phyloP scores from a whole-genome alignment of 257 asterid species.

The Gentiana dahurica region DNA sequence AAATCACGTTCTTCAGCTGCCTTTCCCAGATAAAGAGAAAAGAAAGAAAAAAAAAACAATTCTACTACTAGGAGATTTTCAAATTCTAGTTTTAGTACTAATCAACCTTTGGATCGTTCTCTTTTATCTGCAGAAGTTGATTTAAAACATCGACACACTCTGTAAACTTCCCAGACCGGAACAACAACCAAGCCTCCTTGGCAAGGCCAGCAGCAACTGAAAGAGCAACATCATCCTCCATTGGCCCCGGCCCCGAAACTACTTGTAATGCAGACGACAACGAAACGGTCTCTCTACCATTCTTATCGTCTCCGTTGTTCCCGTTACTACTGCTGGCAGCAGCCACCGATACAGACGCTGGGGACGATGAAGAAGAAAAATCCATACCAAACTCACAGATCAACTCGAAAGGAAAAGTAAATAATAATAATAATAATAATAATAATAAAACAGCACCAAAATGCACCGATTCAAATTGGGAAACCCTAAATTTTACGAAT shows the following conservation, averaged over 20 bases:
- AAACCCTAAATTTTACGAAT: too few species aligned
- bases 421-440: too few species aligned
- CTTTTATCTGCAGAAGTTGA: conserved; percentile 51
- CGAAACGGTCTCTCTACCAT: conserved; percentile 18
- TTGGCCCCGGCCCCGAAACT: conserved; percentile 19
- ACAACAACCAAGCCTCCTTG: conserved; percentile 66
- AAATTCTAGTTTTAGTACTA: too few species aligned
- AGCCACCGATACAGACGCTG: conserved; percentile 4
- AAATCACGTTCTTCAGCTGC: too few species aligned
- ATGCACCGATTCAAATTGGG: too few species aligned
- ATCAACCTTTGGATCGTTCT: conserved; percentile 71
- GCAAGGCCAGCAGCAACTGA: conserved; percentile 63
- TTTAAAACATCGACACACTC: conserved; percentile 58
- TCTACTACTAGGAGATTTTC: too few species aligned
- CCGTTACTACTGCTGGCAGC: conserved; percentile 13
- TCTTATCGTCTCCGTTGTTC: conserved; percentile 10
- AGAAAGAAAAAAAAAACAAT: too few species aligned
- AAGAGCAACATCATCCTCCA: conserved; percentile 48
- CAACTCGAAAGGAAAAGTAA: too few species aligned
- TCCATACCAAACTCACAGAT: too few species aligned
- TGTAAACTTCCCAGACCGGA: conserved; percentile 60
- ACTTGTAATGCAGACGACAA: conserved; percentile 10
- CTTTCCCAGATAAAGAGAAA: too few species aligned
- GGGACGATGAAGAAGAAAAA: conserved; percentile 34
- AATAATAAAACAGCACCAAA: too few species aligned